Evolutionary conservation across 2,329 filamentous ascomycete species (phyloP), one percentile per base, ranked within the genome.

Genomic region (Pseudogymnoascus sp.): DNA sequence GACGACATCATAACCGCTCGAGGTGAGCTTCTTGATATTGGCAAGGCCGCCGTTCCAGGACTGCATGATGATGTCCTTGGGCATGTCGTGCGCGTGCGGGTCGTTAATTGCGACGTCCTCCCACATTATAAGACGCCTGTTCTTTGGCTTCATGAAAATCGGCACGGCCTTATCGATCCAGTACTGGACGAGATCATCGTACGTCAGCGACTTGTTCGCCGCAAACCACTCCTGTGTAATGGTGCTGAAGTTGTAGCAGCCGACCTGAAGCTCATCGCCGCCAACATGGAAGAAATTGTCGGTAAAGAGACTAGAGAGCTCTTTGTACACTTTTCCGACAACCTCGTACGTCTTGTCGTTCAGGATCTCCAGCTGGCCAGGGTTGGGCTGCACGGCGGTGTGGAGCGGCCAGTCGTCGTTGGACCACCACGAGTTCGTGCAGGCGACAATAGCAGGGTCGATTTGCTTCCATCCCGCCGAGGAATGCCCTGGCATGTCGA

Each of bases 281-380:
- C 91, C 91, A 1, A 89, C 88, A 76, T 96, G 91, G 79, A 93
- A 95, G 76, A 92, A 83, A 7, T 83, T 77, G 71, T 96, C 91
- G 11, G 81, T 80, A 70, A 91, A 88, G 26, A 96, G 75, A 40
- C 74, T 86, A 64, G 88, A 83, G 14, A 96, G 75, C 74, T 96
- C 93, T 1, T 81, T 76, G 74, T 84, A 85, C 1, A 85, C 79
- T 35, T 82, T 79, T 14, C 74, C 71, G 1, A 84, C 78, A 2
- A 82, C 78, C 68, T 87, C 82, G 5, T 93, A 90, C 1, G 77
- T 81, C 2, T 85, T 77, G 64, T 85, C 85, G 75, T 93, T 93
- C 65, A 96, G 82, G 72, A 89, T 90, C 76, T 82, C 86, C 72
- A 77, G 79, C 53, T 79, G 73, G 74, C 84, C 86, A 2, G 84